phyloP scores from a whole-genome alignment of 2,329 filamentous ascomycete species.

The Truncatella angustata region DNA sequence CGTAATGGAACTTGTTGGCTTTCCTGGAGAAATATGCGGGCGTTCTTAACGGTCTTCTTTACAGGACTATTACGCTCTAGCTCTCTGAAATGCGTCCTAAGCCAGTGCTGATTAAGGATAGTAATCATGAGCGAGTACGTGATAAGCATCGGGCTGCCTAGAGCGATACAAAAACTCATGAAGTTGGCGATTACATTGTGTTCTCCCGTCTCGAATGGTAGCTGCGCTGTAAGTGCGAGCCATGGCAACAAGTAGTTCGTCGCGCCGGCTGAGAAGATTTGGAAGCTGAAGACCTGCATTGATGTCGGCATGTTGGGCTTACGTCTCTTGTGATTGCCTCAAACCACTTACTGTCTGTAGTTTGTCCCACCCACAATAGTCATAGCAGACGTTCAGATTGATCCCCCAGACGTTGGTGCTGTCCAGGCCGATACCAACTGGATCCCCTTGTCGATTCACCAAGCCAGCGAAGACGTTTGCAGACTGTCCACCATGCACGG shows the following conservation, averaged over 20 bases:
- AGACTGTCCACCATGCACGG: neutral
- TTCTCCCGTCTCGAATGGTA: constrained; percentile 19
- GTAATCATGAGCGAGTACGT: constrained; percentile 20
- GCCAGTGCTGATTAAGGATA: constrained; percentile 18
- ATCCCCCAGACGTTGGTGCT: constrained; percentile 1
- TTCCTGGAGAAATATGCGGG: constrained; percentile 16
- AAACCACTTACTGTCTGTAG: neutral
- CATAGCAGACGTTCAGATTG: neutral
- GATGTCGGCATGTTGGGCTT: neutral
- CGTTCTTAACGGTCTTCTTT: constrained; percentile 9
- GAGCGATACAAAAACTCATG: constrained; percentile 17
- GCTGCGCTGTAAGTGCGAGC: constrained; percentile 20
- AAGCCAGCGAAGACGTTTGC: neutral
- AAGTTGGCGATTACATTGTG: constrained; percentile 13
- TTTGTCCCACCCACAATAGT: constrained; percentile 5
- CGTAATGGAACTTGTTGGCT: constrained; percentile 15
- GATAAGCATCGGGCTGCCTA: constrained; percentile 19
- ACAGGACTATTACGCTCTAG: constrained; percentile 9
- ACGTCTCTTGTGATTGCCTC: neutral
- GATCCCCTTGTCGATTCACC: neutral
- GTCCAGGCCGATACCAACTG: neutral
- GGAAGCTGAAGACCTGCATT: constrained; percentile 14
- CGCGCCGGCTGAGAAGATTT: constrained; percentile 14
- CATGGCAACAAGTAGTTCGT: constrained; percentile 19
- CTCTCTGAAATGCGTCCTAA: constrained; percentile 10